phyloP scores from a whole-genome alignment of 169 alveolate species.

The Cryptosporidium baileyi region DNA sequence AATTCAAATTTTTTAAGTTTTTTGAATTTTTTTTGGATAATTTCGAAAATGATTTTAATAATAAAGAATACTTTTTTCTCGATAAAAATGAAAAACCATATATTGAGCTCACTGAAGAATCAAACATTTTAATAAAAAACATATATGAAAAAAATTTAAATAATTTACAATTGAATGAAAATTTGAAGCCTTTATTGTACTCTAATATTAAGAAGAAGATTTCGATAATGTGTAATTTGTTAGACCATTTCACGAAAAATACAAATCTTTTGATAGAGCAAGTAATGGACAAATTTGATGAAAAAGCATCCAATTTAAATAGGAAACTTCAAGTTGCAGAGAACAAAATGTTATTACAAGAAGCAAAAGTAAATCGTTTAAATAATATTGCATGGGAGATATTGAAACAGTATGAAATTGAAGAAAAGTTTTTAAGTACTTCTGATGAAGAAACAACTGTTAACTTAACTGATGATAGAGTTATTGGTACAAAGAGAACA shows the following conservation, averaged over 20 bases:
- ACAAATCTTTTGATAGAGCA: conserved; percentile 34
- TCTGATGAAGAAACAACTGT: conserved; percentile 22
- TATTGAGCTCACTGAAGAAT: conserved; percentile 4
- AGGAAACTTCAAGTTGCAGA: neutral
- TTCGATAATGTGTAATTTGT: conserved; percentile 2
- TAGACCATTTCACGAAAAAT: conserved; percentile 48
- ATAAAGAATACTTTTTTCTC: neutral
- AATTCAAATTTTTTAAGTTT: conserved; percentile 27
- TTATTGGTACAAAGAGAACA: neutral
- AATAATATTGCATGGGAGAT: conserved; percentile 64
- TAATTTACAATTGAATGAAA: neutral
- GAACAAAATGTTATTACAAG: conserved; percentile 42
- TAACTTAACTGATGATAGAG: neutral
- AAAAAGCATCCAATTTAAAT: conserved; percentile 42
- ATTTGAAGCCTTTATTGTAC: neutral
- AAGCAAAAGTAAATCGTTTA: conserved; percentile 40
- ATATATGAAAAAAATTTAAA: neutral
- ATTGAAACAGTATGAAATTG: neutral
- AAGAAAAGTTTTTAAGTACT: neutral
- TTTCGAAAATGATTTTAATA: neutral
- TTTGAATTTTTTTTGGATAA: conserved; percentile 14
- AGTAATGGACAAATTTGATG: conserved; percentile 30
- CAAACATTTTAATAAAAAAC: neutral
- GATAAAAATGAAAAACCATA: conserved; percentile 2
- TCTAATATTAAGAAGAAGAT: conserved; percentile 31